Base-by-base conservation (phyloP, 371 early-diverging fungal genomes). In the Batkoa obscura region DNA sequence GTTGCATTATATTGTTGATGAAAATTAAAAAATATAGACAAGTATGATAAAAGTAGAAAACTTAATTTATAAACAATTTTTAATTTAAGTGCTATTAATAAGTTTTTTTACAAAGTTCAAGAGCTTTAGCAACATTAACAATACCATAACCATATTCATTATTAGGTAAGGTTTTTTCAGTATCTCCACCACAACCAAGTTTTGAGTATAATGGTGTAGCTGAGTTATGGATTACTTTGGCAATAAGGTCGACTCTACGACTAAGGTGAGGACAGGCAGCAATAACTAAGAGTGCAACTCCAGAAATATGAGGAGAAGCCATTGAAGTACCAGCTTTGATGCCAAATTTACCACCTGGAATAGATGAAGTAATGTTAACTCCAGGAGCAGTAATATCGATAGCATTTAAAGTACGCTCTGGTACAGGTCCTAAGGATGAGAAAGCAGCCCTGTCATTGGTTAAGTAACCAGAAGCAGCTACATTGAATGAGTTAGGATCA, bases 271-370 rank as follows among this genome's bases (percentile, higher is more conserved):
- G 55, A 42, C 55, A 55, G n/a, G 23, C 61, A 1, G 41, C 43
- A 15, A 55, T 55, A 3, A 55, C 43, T 6, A 55, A 32, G 1
- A 55, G 66, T 8, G 82, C 78, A 35, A 78, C 79, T 37, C 88
- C 90, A 32, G 81, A 70, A 12, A 84, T 83, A 64, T 86, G 86
- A 5, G 90, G 88, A 17, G 75, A 68, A 4, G 88, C 85, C 88
- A 88, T 88, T 1, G 69, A 68, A 0, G 74, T 74, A 5, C 76
- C 76, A 23, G 63, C 6, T n/a, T n/a, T 33, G n/a, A 33, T 43
- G 17, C 43, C 55, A 43, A 5, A 42, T 43, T 42, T 12, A 43
- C 31, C 10, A 6, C 55, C 55, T 10, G 4, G 15, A 64, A 62
- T 49, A 66, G 55, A 64, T 49, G n/a, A 68, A 59, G 59, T 66